Evolutionary conservation across 2,329 filamentous ascomycete species (phyloP).

Genomic region (Sporothrix pseudoabietina): DNA sequence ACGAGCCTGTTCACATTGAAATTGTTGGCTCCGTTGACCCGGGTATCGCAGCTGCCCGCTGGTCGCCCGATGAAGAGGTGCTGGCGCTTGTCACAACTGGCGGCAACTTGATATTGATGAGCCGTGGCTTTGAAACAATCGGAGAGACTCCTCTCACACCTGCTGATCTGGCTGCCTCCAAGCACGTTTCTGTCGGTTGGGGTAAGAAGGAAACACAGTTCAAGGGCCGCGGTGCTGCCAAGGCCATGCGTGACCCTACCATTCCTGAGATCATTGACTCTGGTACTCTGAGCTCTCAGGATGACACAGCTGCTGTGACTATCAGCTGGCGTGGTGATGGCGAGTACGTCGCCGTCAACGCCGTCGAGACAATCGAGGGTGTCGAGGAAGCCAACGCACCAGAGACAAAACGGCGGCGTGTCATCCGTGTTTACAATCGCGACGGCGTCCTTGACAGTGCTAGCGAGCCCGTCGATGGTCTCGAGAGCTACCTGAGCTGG

Average conservation of each 20-base stretch:
- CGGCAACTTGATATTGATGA: constrained; percentile 87
- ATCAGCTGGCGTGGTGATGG: constrained; percentile 97
- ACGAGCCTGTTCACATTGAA: constrained; percentile 78
- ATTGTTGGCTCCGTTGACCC: constrained; percentile 94
- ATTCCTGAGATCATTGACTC: constrained; percentile 91
- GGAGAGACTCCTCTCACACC: constrained; percentile 70
- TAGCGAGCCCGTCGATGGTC: constrained; percentile 88
- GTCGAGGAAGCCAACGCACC: constrained; percentile 34
- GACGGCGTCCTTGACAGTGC: constrained; percentile 90
- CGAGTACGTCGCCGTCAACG: constrained; percentile 84
- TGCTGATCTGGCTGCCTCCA: constrained; percentile 83
- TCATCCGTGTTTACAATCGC: constrained; percentile 86
- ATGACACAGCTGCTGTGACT: constrained; percentile 64
- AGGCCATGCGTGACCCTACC: constrained; percentile 86
- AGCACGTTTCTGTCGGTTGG: constrained; percentile 96
- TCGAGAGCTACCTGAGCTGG: constrained; percentile 90
- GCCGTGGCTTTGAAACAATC: constrained; percentile 81
- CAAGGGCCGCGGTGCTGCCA: constrained; percentile 85
- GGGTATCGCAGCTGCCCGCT: constrained; percentile 84
- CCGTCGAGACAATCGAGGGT: constrained; percentile 56
- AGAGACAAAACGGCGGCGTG: constrained; percentile 60
- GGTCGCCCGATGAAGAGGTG: constrained; percentile 95
- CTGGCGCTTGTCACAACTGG: constrained; percentile 75
- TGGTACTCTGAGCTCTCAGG: constrained; percentile 72
- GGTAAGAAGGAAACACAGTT: constrained; percentile 98